Conservation (phyloP, 2,329 filamentous ascomycete genomes). For the Trichoderma simmonsii region DNA sequence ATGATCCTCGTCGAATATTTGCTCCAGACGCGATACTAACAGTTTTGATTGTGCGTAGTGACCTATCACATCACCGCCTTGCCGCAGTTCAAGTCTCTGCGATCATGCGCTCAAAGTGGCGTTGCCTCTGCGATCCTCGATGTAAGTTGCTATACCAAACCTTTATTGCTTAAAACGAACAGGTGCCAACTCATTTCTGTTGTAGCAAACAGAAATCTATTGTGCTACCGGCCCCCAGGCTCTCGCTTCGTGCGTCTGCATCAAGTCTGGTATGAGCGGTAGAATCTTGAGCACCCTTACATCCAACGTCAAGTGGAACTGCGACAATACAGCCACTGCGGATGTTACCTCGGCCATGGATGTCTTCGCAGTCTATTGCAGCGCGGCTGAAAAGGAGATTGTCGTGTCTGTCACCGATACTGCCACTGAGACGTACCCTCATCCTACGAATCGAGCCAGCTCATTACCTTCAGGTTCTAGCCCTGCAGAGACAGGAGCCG, state of each 20-base stretch:
- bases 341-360: slow-evolving; percentile 46
- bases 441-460: slow-evolving; percentile 22
- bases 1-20: background rate
- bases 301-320: slow-evolving; percentile 43
- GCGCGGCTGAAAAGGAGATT: slow-evolving; percentile 43
- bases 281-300: slow-evolving; percentile 43
- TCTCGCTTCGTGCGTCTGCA: slow-evolving; percentile 51
- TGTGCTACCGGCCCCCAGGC: slow-evolving; percentile 47
- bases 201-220: slow-evolving; percentile 32
- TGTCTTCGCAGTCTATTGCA: slow-evolving; percentile 49
- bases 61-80: slow-evolving; percentile 54
- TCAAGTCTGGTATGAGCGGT: slow-evolving; percentile 48
- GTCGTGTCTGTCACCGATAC: slow-evolving; percentile 43
- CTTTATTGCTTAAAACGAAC: too few species aligned
- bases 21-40: slow-evolving; percentile 21
- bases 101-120: slow-evolving; percentile 43
- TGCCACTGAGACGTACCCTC: slow-evolving; percentile 20
- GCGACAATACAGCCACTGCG: slow-evolving; percentile 41
- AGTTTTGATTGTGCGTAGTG: slow-evolving; percentile 33
- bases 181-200: too few species aligned
- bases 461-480: slow-evolving; percentile 2
- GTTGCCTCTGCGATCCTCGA: slow-evolving; percentile 41
- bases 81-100: slow-evolving; percentile 43
- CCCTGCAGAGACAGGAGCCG: slow-evolving; percentile 12
- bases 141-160: slow-evolving; percentile 30